phyloP scores from a whole-genome alignment of 1,284 basidiomycete species.

The Pseudozyma sp. region DNA sequence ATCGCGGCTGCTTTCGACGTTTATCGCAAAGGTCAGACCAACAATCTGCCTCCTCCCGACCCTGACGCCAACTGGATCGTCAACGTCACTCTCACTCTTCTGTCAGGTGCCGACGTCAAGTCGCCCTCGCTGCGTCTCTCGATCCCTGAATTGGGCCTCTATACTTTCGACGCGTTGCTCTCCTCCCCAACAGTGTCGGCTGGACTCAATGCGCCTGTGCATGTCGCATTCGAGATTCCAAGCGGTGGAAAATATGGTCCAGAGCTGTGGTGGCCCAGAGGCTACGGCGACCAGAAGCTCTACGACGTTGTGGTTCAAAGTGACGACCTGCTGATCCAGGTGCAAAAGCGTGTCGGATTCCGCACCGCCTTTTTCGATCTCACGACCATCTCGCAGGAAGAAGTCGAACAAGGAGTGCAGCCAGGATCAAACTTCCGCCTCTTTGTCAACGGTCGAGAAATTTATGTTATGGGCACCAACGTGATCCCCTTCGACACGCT shows the following conservation, averaged over 20 bases:
- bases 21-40: slow-evolving; percentile 49
- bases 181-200: slow-evolving; percentile 10
- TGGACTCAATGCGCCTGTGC: slow-evolving; percentile 28
- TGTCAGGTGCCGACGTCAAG: slow-evolving; percentile 6
- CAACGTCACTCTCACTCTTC: slow-evolving; percentile 54
- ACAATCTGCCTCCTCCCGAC: slow-evolving; percentile 53
- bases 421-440: slow-evolving; percentile 53
- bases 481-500: slow-evolving; percentile 49
- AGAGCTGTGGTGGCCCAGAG: slow-evolving; percentile 57
- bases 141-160: slow-evolving; percentile 23
- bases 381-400: slow-evolving; percentile 22
- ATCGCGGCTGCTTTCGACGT: slow-evolving; percentile 36
- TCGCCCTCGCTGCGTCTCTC: slow-evolving; percentile 20
- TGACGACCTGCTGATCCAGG: slow-evolving; percentile 17
- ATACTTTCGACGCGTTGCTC: slow-evolving; percentile 21
- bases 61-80: slow-evolving; percentile 57
- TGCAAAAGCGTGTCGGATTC: slow-evolving; percentile 46
- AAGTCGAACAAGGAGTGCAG: slow-evolving; percentile 26
- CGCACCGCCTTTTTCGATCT: slow-evolving; percentile 56
- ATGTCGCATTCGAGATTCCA: slow-evolving; percentile 37
- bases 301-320: slow-evolving; percentile 40
- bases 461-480: slow-evolving; percentile 57
- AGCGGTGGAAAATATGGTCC: slow-evolving; percentile 29
- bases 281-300: slow-evolving; percentile 40
- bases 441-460: slow-evolving; percentile 43